Evolutionary conservation across 176 grass and related monocot genomes (phyloP).

Genomic region (Panicum miliaceum): DNA sequence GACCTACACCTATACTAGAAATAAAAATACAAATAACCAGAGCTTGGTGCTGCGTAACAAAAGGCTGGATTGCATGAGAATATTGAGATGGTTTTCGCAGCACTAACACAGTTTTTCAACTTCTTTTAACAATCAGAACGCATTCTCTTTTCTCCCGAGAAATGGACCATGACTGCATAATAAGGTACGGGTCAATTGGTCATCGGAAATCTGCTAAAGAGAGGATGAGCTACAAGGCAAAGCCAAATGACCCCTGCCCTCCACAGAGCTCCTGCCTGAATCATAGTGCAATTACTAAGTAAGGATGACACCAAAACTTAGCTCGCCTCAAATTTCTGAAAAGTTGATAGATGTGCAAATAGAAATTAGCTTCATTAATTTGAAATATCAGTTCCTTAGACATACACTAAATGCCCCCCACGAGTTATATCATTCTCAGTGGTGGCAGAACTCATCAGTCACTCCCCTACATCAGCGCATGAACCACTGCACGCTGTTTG

Average conservation of each 20-base stretch:
- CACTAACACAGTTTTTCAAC: no score
- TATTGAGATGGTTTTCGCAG: no score
- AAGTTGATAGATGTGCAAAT: not conserved
- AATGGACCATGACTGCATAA: no score
- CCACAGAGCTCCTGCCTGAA: not conserved
- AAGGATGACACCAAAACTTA: not conserved
- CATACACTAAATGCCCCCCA: not conserved
- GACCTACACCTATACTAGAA: no score
- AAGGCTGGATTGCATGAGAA: no score
- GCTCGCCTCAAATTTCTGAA: not conserved
- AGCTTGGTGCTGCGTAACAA: no score
- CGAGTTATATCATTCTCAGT: not conserved
- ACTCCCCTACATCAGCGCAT: not conserved
- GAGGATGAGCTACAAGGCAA: no score
- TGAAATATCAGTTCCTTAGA: not conserved
- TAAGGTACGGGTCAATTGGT: no score
- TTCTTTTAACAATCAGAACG: no score
- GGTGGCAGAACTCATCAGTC: not conserved
- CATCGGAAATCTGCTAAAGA: no score
- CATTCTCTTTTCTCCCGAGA: no score
- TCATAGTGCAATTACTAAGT: not conserved
- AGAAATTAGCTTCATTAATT: slow-evolving; percentile 23
- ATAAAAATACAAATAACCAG: no score
- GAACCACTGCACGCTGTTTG: not conserved
- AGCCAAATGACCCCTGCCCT: not conserved